These are phyloP conservation scores for Acanthamoeba quina DNA, from an alignment of 208 protist genomes.

Conservation along the genomic window DNA sequence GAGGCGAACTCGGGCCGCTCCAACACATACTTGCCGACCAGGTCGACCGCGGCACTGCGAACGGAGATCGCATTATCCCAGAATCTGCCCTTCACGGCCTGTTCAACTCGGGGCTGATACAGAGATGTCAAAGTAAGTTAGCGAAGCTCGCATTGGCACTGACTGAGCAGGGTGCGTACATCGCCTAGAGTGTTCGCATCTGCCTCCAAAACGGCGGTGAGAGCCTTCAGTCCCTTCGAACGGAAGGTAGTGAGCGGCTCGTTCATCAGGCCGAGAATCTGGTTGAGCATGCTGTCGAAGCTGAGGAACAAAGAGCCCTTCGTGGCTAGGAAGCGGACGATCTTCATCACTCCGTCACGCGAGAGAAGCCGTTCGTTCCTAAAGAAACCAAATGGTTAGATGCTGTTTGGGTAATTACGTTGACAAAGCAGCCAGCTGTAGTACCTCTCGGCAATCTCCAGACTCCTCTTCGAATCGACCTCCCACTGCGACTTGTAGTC, in stretches of 20 bases:
- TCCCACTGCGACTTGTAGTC: constrained; percentile 73
- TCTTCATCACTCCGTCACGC: constrained; percentile 64
- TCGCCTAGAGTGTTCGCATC: constrained; percentile 57
- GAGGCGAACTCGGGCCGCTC: constrained; percentile 64
- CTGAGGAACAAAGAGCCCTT: constrained; percentile 50
- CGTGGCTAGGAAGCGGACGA: constrained; percentile 57
- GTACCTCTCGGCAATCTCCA: constrained; percentile 40
- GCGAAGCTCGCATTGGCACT: not conserved
- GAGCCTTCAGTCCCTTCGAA: constrained; percentile 60
- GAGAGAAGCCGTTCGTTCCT: constrained; percentile 45
- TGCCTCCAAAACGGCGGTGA: constrained; percentile 38
- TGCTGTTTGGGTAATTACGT: too few species aligned
- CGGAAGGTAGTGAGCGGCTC: constrained; percentile 69
- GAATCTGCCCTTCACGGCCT: constrained; percentile 62
- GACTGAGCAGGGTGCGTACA: not conserved
- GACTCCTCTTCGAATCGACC: constrained; percentile 19
- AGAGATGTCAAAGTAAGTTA: not conserved
- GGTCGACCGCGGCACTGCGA: constrained; percentile 60
- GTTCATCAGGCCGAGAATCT: constrained; percentile 52
- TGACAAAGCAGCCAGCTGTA: not conserved
- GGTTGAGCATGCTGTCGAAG: constrained; percentile 68
- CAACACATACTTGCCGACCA: constrained; percentile 70
- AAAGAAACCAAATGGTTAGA: too few species aligned
- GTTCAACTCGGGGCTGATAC: constrained; percentile 22
- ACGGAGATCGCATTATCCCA: constrained; percentile 64